Evolutionary conservation across 306 rosid genomes (phyloP), one percentile per base, ranked within the genome.

Genomic region (Trifolium subterraneum): DNA sequence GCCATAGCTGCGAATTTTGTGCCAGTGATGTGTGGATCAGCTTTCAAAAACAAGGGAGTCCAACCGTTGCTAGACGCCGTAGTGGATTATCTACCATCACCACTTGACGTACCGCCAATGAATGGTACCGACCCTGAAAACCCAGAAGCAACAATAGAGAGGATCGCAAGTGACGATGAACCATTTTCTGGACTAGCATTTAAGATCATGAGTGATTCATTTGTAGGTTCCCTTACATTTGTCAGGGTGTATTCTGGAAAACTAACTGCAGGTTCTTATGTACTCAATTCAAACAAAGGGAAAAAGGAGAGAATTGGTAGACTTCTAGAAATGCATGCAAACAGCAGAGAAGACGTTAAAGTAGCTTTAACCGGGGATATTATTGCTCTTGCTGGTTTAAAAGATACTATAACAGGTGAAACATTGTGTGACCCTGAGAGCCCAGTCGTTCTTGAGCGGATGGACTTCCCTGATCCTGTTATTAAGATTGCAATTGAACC

Each of bases 401-500:
- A 94, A 84, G 97, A 94, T 75, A 94, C 99, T 33, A 42, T 91
- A 52, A 94, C 99, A 7, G 99, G 97, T 52, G 97, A 91, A 88
- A 94, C 99, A 14, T 75, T 94, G 74, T 78, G 96, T 69, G 97
- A 94, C 72, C 85, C 92, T 15, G 95, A 92, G 4, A 78, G 42
- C 74, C 93, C 97, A 11, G 71, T 92, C 44, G 77, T 91, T 78
- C 99, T 94, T 68, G 99, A 94, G 82, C 85, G 97, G 10, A 94
- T 92, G 99, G 99, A 94, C 87, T 94, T 94, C 86, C 97, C 96
- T 61, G 99, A 94, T 81, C 99, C 99, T 63, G 97, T 94, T 27
- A 94, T 94, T 70, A 94, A 94, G 88, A 97, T 94, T 79, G 99
- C 99, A 31, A 92, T 94, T 76, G 97, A 94, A 83, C 99, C 99